Evolutionary conservation across 2,329 filamentous ascomycete genomes (phyloP).

Genomic region (Byssoonygena ceratinophila): DNA sequence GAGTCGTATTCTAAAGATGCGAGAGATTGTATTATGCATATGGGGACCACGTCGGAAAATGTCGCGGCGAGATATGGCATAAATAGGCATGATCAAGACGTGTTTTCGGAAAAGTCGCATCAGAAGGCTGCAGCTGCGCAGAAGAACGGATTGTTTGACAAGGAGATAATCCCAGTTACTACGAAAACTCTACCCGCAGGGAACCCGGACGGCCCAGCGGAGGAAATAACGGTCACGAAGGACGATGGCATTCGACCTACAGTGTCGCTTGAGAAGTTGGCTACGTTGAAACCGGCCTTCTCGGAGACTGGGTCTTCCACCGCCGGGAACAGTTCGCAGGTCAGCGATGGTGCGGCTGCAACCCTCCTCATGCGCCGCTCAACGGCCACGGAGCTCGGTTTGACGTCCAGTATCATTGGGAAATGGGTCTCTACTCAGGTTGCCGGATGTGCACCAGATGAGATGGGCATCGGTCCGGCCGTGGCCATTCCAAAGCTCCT

Average conservation of each 20-base stretch:
- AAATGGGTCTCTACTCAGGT: conserved; percentile 70
- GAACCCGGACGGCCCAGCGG: conserved; percentile 46
- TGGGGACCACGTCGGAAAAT: conserved; percentile 86
- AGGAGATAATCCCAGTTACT: conserved; percentile 69
- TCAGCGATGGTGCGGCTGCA: conserved; percentile 79
- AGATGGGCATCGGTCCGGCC: conserved; percentile 89
- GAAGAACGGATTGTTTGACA: conserved; percentile 57
- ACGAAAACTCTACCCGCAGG: conserved; percentile 58
- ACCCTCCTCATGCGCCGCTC: conserved; percentile 74
- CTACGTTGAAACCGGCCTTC: conserved; percentile 78
- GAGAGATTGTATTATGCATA: conserved; percentile 81
- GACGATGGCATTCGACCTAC: conserved; percentile 74
- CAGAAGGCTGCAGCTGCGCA: conserved; percentile 61
- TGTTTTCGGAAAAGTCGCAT: conserved; percentile 67
- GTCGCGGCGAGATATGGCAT: conserved; percentile 70
- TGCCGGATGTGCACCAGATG: conserved; percentile 71
- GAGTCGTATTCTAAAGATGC: conserved; percentile 57
- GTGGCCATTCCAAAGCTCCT: conserved; percentile 76
- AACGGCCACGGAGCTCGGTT: conserved; percentile 62
- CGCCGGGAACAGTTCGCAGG: conserved; percentile 75
- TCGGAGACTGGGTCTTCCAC: conserved; percentile 63
- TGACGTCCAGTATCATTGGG: conserved; percentile 60
- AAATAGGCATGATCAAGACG: conserved; percentile 65
- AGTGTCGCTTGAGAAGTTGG: conserved; percentile 59
- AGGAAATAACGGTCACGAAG: conserved; percentile 57